Base-by-base conservation (phyloP, 2,329 filamentous ascomycete genomes). In the Plectosphaerella cucumerina region DNA sequence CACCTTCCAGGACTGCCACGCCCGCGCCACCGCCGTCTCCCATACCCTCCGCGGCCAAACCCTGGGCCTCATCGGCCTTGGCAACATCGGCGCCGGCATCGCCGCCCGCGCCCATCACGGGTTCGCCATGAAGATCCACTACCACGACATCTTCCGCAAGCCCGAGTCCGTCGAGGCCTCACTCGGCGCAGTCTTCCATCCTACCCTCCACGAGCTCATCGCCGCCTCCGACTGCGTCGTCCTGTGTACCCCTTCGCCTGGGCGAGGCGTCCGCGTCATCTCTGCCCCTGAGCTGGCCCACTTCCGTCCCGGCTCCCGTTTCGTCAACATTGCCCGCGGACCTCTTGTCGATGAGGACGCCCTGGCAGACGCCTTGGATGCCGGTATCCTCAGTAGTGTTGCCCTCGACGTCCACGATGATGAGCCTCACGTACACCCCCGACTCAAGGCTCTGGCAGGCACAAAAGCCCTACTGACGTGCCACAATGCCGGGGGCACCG, bases 61-160 rank as follows among this genome's bases (percentile, higher is more conserved):
- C 1, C 73, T 90, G 0, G 87, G 86, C 0, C 75, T 90, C 23
- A 77, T 91, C 22, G 87, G 87, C 0, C 73, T 90, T 3, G 87
- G 87, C 3, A 82, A 85, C 53, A 84, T 86, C 54, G 83, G 84
- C 3, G 79, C 78, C 57, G 73, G 73, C 34, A 76, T 90, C 18
- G 87, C 84, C 45, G 78, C 77, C 58, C 64, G 73, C 15, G 71
- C 70, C 48, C 60, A 61, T 42, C 56, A 72, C 0, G 80, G 79
- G 1, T 86, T 89, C 57, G 83, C 80, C 39, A 90, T 90, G 86
- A 68, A 74, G 37, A 77, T 90, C 34, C 68, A 76, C 51, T 89
- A 87, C 61, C 73, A 79, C 60, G 85, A 89, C 62, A 66, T 86
- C 1, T 64, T 73, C 44, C 71, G 77, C 55, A 77, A 81, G 56